Evolutionary conservation across 2,329 filamentous ascomycete species (phyloP).

Genomic region (Colletotrichum euphorbiae): DNA sequence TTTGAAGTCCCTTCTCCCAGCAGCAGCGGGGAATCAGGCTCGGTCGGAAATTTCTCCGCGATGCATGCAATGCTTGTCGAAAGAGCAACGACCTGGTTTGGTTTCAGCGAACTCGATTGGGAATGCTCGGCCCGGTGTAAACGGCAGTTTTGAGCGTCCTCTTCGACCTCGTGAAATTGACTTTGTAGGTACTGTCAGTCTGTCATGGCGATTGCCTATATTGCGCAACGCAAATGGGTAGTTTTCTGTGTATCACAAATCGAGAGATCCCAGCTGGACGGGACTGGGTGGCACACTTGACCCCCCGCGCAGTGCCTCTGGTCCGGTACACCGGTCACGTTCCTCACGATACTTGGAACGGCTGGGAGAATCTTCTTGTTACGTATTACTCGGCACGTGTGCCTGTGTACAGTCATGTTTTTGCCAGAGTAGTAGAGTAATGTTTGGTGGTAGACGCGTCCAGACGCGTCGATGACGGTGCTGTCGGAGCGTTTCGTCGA

Average conservation of each 20-base stretch:
- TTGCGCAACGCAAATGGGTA: slow-evolving; percentile 7
- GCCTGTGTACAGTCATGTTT: background rate
- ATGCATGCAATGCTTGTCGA: slow-evolving; percentile 37
- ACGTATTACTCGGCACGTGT: background rate
- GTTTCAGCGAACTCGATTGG: slow-evolving; percentile 37
- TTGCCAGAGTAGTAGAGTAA: background rate
- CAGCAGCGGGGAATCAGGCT: slow-evolving; percentile 20
- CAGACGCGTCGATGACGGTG: slow-evolving; percentile 1
- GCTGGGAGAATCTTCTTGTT: background rate
- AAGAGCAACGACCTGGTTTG: slow-evolving; percentile 22
- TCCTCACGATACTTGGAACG: background rate
- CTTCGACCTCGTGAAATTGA: slow-evolving; percentile 1
- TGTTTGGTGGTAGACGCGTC: slow-evolving; percentile 7
- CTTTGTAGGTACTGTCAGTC: background rate
- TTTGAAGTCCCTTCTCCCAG: slow-evolving; percentile 1
- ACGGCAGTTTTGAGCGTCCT: slow-evolving; percentile 30
- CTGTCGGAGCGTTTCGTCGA: slow-evolving; percentile 17
- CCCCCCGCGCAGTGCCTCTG: background rate
- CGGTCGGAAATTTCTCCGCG: slow-evolving; percentile 28
- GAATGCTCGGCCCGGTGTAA: slow-evolving; percentile 37
- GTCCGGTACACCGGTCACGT: too few species aligned
- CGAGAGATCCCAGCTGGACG: slow-evolving; percentile 3
- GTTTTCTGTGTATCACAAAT: background rate
- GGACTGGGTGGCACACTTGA: background rate
- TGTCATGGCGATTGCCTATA: slow-evolving; percentile 1